Conservation (phyloP, 164 flowering plant species). For the Berberis thunbergii region DNA sequence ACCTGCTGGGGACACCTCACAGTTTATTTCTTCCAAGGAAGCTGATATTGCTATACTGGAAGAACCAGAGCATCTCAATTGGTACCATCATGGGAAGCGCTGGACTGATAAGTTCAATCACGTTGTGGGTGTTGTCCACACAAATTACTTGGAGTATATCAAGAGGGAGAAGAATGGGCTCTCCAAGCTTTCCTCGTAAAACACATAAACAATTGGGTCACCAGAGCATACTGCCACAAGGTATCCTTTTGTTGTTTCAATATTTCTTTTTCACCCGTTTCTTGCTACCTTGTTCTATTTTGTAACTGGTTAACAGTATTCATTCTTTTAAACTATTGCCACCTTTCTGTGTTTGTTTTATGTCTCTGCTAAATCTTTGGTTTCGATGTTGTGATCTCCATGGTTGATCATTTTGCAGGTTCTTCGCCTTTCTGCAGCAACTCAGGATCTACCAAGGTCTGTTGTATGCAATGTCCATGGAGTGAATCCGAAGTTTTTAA, state of each 20-base stretch:
- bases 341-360: background rate
- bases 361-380: background rate
- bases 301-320: too few species aligned
- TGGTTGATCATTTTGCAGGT: slow-evolving; percentile 39
- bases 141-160: slow-evolving; percentile 73
- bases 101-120: slow-evolving; percentile 86
- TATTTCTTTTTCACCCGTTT: too few species aligned
- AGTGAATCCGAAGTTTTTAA: slow-evolving; percentile 86
- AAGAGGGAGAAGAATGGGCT: slow-evolving; percentile 75
- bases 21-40: slow-evolving; percentile 66
- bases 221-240: slow-evolving; percentile 73
- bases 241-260: slow-evolving; percentile 14
- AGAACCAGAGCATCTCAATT: slow-evolving; percentile 78
- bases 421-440: slow-evolving; percentile 95
- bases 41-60: slow-evolving; percentile 85
- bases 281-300: too few species aligned
- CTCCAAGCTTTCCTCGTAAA: slow-evolving; percentile 75
- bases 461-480: slow-evolving; percentile 96
- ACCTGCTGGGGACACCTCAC: slow-evolving; percentile 78
- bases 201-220: slow-evolving; percentile 71
- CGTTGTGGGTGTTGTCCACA: slow-evolving; percentile 77
- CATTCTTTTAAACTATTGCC: too few species aligned
- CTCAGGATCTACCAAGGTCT: slow-evolving; percentile 91
- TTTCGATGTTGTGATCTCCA: slow-evolving; percentile 2
- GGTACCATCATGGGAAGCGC: slow-evolving; percentile 82